Base-by-base conservation (phyloP, 257 asterid genomes). In the Solanum lignicaule region DNA sequence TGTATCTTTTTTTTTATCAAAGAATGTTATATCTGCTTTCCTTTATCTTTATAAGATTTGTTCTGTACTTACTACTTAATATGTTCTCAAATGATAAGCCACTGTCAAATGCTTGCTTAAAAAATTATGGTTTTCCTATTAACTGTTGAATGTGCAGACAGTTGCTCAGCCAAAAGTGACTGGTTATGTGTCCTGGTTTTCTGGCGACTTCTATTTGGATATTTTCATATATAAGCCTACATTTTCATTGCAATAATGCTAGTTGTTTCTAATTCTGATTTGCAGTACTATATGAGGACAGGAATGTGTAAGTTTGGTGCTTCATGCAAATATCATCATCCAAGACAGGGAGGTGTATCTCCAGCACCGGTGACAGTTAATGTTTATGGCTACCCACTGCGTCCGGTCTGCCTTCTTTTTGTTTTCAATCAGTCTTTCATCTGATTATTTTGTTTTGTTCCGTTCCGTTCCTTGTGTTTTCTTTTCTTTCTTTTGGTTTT, bases 281-380 rank as follows among this genome's bases (percentile, higher is more conserved):
- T 92, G 92, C 90, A 97, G 99, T 93, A 95, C 93, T 97, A 91
- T 90, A 94, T 97, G 98, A 94, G 94, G 89, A 96, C 98, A 32
- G 98, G 99, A 87, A 92, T 88, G 92, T 97, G 99, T 92, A 96
- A 95, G 92, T 97, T 90, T 89, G 99, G 99, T 89, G 89, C 94
- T 68, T 95, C 99, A 89, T 97, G 99, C 96, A 97, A 95, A 91
- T 97, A 95, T 87, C 93, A 97, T 92, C 99, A 97, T 90, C 99
- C 99, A 85, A 96, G 95, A 90, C 95, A 91, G 71, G 98, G 96
- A 90, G 89, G 91, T 87, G 98, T 96, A 87, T 90, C 98, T 87
- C 91, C 96, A 29, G 89, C 91, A 35, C 94, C 94, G 2, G 93
- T 93, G 88, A 78, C 93, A 48, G 92, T 93, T 76, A 97, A 95